phyloP scores from a whole-genome alignment of 495 filamentous ascomycete genomes.

The Penicillium canescens region DNA sequence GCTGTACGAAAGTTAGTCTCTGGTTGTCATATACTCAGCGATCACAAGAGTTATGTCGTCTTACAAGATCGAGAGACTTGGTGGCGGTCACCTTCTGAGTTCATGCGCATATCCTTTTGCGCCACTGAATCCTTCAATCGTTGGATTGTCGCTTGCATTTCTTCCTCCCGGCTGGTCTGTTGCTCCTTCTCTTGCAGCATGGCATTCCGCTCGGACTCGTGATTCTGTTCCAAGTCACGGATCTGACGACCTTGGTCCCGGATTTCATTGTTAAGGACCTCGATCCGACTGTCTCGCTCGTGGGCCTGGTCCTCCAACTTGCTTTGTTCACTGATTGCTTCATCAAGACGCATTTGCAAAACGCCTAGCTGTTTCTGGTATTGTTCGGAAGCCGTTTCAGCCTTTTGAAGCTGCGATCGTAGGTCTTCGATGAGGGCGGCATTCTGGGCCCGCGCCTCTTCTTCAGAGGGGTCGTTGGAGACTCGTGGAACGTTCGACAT shows the following conservation, averaged over 20 bases:
- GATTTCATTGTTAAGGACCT: constrained; percentile 76
- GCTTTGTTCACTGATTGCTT: constrained; percentile 77
- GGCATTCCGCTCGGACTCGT: constrained; percentile 83
- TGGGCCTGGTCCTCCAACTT: constrained; percentile 84
- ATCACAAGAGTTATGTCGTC: constrained; percentile 21
- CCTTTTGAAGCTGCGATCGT: constrained; percentile 74
- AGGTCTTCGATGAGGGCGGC: constrained; percentile 82
- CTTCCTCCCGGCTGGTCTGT: constrained; percentile 77
- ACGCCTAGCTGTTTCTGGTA: constrained; percentile 82
- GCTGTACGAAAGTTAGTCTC: constrained; percentile 42
- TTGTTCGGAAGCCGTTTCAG: constrained; percentile 76
- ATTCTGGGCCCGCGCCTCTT: constrained; percentile 67
- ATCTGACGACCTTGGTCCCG: constrained; percentile 75
- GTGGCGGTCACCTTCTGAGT: constrained; percentile 62
- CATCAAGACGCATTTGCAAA: constrained; percentile 82
- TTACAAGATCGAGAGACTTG: constrained; percentile 70
- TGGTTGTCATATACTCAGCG: neutral
- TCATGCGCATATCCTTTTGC: constrained; percentile 62
- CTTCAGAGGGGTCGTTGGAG: constrained; percentile 57
- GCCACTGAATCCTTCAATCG: constrained; percentile 83
- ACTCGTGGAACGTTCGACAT: constrained; percentile 56
- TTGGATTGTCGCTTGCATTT: constrained; percentile 84
- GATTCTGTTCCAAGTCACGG: constrained; percentile 84
- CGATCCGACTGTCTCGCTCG: constrained; percentile 77
- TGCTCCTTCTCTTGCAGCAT: constrained; percentile 92